Evolutionary conservation across 345 rosid genomes (phyloP), one percentile per base, ranked within the genome.

Genomic region (Populus alba): DNA sequence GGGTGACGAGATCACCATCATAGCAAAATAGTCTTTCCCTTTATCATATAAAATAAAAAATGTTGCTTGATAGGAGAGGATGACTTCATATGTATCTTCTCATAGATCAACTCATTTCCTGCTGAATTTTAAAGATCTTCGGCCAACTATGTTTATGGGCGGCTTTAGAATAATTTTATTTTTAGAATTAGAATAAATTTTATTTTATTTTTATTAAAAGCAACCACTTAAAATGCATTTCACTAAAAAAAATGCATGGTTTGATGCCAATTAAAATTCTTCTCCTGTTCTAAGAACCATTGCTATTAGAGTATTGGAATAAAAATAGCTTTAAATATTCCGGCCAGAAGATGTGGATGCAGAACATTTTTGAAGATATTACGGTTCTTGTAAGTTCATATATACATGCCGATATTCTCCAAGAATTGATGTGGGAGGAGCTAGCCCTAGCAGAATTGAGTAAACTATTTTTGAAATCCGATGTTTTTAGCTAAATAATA

Each of bases 1-100:
- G 47, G 79, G 23, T 10, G 75, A 66, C 71, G 81, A 53, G 41
- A 75, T 77, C 78, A 82, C 47, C 59, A 20, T 7, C 70, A 66
- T 61, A 27, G 43, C 35, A 62, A 31, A 68, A 71, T 22, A 62
- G 41, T 49, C 62, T 53, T 7, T 17, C 59, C 51, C 71, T 61
- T 68, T 22, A 57, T 37, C 45, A 72, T 15, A 16, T 17, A 35
- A 22, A 49, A 51, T 18, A 39, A 8, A 55, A 33, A 20, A 11
- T 27, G 11, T 51, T 29, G 9, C 33, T 76, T 9, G 11, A 65
- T 35, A 38, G 61, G 39, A 76, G 39, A 76, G 23, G 62, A 77
- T 37, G 63, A 72, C 55, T 6, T 49, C 51, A 45, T 3, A 45
- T 13, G 45, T 67, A 6, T n/a, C 29, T 31, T 53, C 29, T 10